Evolutionary conservation across 83 land plant species (phyloP), one percentile per base, ranked within the genome.

Genomic region (Picea abies): DNA sequence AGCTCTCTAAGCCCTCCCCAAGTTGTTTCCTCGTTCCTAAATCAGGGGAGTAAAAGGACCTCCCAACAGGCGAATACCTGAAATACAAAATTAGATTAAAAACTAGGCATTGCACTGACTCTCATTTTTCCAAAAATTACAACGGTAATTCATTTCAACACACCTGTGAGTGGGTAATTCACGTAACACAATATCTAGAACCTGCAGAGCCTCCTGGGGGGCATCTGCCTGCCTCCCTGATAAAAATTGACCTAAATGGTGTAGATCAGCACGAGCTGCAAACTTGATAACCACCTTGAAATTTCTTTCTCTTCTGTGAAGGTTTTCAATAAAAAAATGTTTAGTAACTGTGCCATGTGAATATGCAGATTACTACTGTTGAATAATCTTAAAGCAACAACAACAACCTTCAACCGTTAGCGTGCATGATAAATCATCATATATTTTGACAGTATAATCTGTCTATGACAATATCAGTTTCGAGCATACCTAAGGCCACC

Each of bases 201-300:
- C 96, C 60, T 90, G 93, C 0, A 96, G 82, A 0, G 96, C 98
- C 79, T 96, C 98, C 82, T 93, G 98, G 1, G 97, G 96, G 22
- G 97, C 90, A 86, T 95, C 96, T 29, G 90, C 92, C 65, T 90
- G 96, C 19, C 84, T 90, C 39, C 98, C 98, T 19, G 88, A 82
- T 58, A 96, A 86, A 78, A 92, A 90, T 70, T 89, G 70, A 12
- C 90, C 88, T 68, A 96, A 82, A 71, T 95, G 97, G 19, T 91
- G 92, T 68, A 96, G 81, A 65, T 90, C 91, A 49, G 94, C 94
- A 22, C 88, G 85, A 7, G 94, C 96, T 61, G 89, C 97, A 82
- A 96, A 91, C 78, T 90, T 94, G 37, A 96, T 94, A 11, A 87
- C 87, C n/a, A 94, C 95, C 84, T 82, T 89, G 58, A 94, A 96